Base-by-base conservation (phyloP, 257 asterid genomes). In the Plantago ovata region DNA sequence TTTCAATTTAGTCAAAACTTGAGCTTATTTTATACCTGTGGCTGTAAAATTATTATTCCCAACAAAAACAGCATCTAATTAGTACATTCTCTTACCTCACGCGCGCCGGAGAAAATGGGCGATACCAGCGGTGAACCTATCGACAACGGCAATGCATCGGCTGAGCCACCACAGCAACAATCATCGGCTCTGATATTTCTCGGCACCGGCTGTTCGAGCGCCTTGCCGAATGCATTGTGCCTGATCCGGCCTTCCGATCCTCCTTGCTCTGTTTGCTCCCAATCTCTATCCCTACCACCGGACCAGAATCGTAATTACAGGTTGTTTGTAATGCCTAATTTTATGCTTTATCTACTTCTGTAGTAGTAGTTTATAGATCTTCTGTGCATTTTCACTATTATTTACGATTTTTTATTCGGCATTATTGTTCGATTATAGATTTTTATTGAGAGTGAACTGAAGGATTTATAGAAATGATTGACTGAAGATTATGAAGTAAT, bases 131-230 rank as follows among this genome's bases (percentile, higher is more conserved):
- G 41, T 18, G 68, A 42, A 43, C 72, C 60, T 49, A 69, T 64
- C 32, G 77, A 60, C 57, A 77, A 82, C 61, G 87, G 91, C 72
- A 73, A 74, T 68, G 82, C 39, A 14, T 10, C 10, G 8, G 77
- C 52, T 15, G 23, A 16, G 55, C n/a, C n/a, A n/a, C n/a, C n/a
- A n/a, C n/a, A n/a, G n/a, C 69, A 70, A 33, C 80, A 69, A 59
- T 70, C 50, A 62, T 88, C 98, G 28, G 86, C 94, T 33, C 63
- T 92, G 75, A 84, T 92, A 58, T 92, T 88, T 72, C 81, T 92
- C 13, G 96, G 98, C 21, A 92, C 96, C 20, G 98, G 98, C 56
- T 92, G 98, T 74, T 88, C 98, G n/a, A 88, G 95, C 70, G 86
- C 94, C 16, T 67, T 88, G 52, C 98, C 98, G 11, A 88, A 85